A percentile compares a stretch with the other conserved stretches of the same genome.
phyloP scores from a whole-genome alignment of 2,329 filamentous ascomycete species.

The Stagonosporopsis rhizophila region DNA sequence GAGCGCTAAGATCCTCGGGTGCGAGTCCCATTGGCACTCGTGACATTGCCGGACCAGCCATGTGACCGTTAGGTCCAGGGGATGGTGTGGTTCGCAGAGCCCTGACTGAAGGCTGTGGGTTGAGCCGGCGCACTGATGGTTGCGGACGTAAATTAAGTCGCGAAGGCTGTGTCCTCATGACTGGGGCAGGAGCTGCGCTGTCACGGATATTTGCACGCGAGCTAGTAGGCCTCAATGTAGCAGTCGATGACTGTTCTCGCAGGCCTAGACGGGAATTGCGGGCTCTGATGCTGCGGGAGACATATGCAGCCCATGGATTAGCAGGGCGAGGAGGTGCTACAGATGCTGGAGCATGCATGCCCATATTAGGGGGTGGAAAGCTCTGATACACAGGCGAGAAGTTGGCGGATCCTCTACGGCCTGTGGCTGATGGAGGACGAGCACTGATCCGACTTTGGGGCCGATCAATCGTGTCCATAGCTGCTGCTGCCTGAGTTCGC shows the following conservation, averaged over 20 bases:
- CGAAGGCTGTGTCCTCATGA: slow-evolving; percentile 45
- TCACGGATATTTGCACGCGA: slow-evolving; percentile 48
- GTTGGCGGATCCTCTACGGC: slow-evolving; percentile 43
- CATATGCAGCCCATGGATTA: slow-evolving; percentile 49
- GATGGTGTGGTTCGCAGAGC: slow-evolving; percentile 46
- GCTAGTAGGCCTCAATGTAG: slow-evolving; percentile 44
- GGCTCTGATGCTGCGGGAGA: slow-evolving; percentile 33
- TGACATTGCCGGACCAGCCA: slow-evolving; percentile 19
- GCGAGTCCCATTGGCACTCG: slow-evolving; percentile 34
- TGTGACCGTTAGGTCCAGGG: slow-evolving; percentile 26
- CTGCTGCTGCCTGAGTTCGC: slow-evolving; percentile 37
- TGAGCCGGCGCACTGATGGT: slow-evolving; percentile 46
- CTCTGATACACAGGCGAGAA: slow-evolving; percentile 40
- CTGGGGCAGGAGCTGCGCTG: slow-evolving; percentile 8
- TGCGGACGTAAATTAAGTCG: slow-evolving; percentile 47
- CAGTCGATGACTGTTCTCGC: slow-evolving; percentile 50
- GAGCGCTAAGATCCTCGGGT: slow-evolving; percentile 43
- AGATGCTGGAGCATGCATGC: slow-evolving; percentile 44
- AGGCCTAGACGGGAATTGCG: slow-evolving; percentile 46
- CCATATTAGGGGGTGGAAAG: slow-evolving; percentile 41
- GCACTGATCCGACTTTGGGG: slow-evolving; percentile 46
- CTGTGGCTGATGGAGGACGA: slow-evolving; percentile 46
- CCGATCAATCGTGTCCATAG: slow-evolving; percentile 47
- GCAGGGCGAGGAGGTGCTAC: slow-evolving; percentile 30
- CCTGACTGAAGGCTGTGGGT: slow-evolving; percentile 46